Evolutionary conservation across 768 basidiomycete species (phyloP), one percentile per base, ranked within the genome.

Genomic region (Neoboletus brunneissimus): DNA sequence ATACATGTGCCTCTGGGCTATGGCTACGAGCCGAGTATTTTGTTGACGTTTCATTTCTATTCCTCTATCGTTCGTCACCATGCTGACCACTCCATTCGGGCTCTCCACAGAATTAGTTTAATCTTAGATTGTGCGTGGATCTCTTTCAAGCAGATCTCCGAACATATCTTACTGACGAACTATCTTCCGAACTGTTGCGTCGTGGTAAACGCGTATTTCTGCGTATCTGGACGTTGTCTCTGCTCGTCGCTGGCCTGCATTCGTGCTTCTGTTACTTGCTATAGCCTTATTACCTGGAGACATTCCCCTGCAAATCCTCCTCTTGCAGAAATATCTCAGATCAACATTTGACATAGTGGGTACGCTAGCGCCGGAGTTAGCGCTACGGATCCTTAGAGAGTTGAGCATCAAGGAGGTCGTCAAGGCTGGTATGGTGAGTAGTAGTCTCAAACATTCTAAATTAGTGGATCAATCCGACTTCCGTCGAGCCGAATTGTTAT

Each of bases 261-360:
- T 51, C 51, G 40, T 50, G 46, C 56, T 55, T 27, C 48, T 52
- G 44, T 48, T 54, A 5, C 46, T 41, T 32, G 20, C 32, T 54
- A 27, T 58, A 89, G 89, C 88, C 12, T 84, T 87, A 71, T 77
- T 91, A 59, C 92, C 93, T 0, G 90, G 91, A 32, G 93, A 94
- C 63, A 89, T 94, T 32, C 83, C 82, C 12, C 77, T 90, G 7
- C 93, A 94, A 68, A 91, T 95, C 43, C 79, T 88, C 1, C 82
- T 91, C 3, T 81, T 96, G 18, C 84, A 94, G 70, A 91, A 92
- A 70, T 94, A 96, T 62, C 81, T 82, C 35, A 84, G 80, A 62
- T 88, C 88, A 13, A 88, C 90, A 7, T 90, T 90, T 64, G 94
- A 96, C 66, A 79, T 96, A 48, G 75, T 95, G 31, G 87, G 88